Percentiles rank a stretch among this genome's conserved stretches.
Conservation (phyloP, 2,329 filamentous ascomycete species). For the Bipolaris gigantea region DNA sequence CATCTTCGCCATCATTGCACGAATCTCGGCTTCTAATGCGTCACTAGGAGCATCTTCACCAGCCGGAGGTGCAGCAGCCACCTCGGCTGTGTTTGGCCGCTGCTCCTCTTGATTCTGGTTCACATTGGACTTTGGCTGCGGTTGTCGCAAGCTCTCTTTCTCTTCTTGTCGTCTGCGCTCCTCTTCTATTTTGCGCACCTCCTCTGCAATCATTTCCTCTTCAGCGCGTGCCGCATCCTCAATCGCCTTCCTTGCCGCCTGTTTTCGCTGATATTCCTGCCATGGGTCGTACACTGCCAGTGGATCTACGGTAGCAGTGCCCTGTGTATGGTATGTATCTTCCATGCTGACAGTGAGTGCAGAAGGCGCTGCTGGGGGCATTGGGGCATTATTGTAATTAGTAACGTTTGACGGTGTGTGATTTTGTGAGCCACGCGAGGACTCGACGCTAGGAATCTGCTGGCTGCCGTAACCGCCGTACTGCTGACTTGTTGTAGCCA, state of each 20-base stretch:
- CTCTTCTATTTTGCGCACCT: constrained; percentile 29
- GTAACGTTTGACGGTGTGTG: constrained; percentile 24
- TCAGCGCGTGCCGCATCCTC: constrained; percentile 43
- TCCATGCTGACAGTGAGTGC: constrained; percentile 19
- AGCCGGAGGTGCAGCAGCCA: constrained; percentile 2
- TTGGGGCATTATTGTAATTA: constrained; percentile 21
- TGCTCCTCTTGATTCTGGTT: constrained; percentile 30
- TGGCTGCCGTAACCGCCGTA: constrained; percentile 26
- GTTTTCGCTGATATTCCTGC: constrained; percentile 52
- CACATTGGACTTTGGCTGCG: constrained; percentile 23
- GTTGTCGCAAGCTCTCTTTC: constrained; percentile 24
- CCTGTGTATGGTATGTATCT: constrained; percentile 26
- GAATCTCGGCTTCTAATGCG: constrained; percentile 55
- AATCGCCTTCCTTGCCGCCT: constrained; percentile 39
- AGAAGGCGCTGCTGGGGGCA: constrained; percentile 15
- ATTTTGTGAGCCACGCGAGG: constrained; percentile 17
- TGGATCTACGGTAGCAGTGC: constrained; percentile 55
- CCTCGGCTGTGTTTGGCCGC: constrained; percentile 19
- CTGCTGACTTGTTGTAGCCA: constrained; percentile 20
- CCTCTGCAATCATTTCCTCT: constrained; percentile 34
- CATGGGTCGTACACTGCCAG: constrained; percentile 58
- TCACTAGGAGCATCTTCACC: constrained; percentile 18
- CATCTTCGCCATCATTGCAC: constrained; percentile 61
- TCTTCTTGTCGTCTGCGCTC: constrained; percentile 28
- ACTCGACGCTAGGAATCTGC: constrained; percentile 28